A percentile compares a stretch with the other conserved stretches of the same genome.
Evolutionary conservation across 306 rosid species (phyloP).

Genomic region (Bauhinia variegata): DNA sequence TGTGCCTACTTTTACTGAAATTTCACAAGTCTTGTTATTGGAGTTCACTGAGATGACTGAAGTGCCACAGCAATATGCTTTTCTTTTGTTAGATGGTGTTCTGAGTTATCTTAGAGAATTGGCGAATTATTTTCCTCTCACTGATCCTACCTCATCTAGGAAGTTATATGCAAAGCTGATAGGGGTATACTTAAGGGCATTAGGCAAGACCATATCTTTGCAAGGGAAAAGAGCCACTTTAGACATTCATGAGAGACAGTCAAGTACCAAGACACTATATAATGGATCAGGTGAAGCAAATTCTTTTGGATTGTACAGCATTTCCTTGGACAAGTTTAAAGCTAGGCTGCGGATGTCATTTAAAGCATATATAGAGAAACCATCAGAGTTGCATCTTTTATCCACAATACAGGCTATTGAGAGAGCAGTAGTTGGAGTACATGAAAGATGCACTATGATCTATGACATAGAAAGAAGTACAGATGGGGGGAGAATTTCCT

Average conservation of each 20-base stretch:
- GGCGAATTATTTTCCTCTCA: conserved; percentile 61
- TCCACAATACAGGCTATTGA: conserved; percentile 75
- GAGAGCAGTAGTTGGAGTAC: conserved; percentile 77
- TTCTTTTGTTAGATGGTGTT: conserved; percentile 84
- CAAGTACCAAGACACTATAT: conserved; percentile 60
- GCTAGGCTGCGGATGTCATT: conserved; percentile 69
- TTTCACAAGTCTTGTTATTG: conserved; percentile 62
- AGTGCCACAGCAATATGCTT: conserved; percentile 61
- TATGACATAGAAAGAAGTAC: conserved; percentile 60
- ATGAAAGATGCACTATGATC: conserved; percentile 54
- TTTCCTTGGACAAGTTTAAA: conserved; percentile 70
- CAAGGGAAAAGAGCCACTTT: conserved; percentile 83
- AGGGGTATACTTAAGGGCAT: conserved; percentile 65
- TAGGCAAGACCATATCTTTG: conserved; percentile 75
- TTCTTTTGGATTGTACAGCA: conserved; percentile 41
- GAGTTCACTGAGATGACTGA: conserved; percentile 65
- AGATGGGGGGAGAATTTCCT: conserved; percentile 69
- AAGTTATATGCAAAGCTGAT: conserved; percentile 61
- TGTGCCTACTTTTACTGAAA: conserved; percentile 52
- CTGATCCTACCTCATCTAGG: conserved; percentile 62
- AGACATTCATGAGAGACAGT: conserved; percentile 69
- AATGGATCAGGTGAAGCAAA: conserved; percentile 52
- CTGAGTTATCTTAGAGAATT: conserved; percentile 72
- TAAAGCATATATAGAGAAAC: conserved; percentile 63
- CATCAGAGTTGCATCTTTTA: conserved; percentile 70